These are phyloP conservation scores for Penicillium carneum DNA, from an alignment of 2,329 filamentous ascomycete genomes.

Conservation along the genomic window DNA sequence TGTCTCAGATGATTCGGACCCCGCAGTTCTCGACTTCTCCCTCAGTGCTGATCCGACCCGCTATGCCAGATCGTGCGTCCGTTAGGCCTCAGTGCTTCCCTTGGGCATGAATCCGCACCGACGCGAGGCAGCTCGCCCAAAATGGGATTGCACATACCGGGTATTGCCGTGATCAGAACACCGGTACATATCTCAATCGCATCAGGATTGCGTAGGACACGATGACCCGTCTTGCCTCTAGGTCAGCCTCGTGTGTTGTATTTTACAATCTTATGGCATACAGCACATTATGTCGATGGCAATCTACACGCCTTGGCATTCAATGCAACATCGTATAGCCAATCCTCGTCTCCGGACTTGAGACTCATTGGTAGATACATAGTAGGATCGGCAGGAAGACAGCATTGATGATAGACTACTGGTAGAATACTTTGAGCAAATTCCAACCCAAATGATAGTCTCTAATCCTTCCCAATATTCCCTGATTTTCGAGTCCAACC, in stretches of 20 bases:
- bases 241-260: conserved; percentile 7
- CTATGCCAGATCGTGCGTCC: conserved; percentile 20
- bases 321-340: neutral
- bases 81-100: conserved; percentile 32
- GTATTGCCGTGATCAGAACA: conserved; percentile 13
- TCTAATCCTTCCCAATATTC: neutral
- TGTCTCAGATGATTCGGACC: conserved; percentile 47
- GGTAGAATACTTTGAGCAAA: neutral
- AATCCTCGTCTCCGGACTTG: neutral
- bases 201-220: neutral
- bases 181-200: conserved; percentile 5
- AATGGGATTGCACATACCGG: conserved; percentile 17
- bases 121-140: conserved; percentile 25
- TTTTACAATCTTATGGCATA: neutral
- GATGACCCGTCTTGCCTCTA: neutral
- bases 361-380: neutral
- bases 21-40: conserved; percentile 14
- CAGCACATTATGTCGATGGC: neutral
- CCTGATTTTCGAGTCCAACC: neutral
- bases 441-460: neutral
- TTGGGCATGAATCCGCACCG: conserved; percentile 33
- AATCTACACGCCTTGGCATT: conserved; percentile 4
- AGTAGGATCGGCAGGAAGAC: neutral
- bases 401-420: neutral
- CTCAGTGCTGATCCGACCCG: conserved; percentile 25